Conservation (phyloP, 208 protist species). For the Entamoeba moshkovskii region DNA sequence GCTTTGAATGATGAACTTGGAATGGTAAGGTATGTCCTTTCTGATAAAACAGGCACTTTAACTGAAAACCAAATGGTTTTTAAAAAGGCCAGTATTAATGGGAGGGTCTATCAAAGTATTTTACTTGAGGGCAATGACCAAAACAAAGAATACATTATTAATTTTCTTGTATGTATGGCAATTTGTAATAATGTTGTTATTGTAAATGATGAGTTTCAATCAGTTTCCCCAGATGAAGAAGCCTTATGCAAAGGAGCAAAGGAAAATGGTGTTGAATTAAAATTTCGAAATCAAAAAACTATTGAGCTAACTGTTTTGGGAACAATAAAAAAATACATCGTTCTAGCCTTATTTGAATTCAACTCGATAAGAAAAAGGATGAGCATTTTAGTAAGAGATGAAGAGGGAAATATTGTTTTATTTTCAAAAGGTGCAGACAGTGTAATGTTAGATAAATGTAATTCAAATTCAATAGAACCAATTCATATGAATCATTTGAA, state of each 20-base stretch:
- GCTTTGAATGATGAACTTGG: not conserved
- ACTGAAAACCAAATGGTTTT: slow-evolving; percentile 31
- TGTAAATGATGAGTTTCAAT: not conserved
- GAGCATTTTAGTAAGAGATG: not conserved
- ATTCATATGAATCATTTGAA: not conserved
- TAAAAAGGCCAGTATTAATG: not conserved
- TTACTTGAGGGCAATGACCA: not conserved
- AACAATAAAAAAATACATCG: not conserved
- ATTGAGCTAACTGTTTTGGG: not conserved
- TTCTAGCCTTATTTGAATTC: not conserved
- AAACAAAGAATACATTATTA: not conserved
- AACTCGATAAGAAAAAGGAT: not conserved
- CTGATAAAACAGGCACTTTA: slow-evolving; percentile 64
- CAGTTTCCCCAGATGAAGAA: not conserved
- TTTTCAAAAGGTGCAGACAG: not conserved
- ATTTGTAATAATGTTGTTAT: not conserved
- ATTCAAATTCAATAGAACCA: not conserved
- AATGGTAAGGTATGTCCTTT: slow-evolving; percentile 48
- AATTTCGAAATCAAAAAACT: not conserved
- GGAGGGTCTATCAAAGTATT: not conserved
- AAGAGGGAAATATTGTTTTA: not conserved
- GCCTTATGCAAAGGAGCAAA: not conserved
- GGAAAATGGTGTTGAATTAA: not conserved
- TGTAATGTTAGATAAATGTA: not conserved
- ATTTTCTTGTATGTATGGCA: not conserved